Base-by-base conservation (phyloP, 345 rosid species). In the Laguncularia racemosa region DNA sequence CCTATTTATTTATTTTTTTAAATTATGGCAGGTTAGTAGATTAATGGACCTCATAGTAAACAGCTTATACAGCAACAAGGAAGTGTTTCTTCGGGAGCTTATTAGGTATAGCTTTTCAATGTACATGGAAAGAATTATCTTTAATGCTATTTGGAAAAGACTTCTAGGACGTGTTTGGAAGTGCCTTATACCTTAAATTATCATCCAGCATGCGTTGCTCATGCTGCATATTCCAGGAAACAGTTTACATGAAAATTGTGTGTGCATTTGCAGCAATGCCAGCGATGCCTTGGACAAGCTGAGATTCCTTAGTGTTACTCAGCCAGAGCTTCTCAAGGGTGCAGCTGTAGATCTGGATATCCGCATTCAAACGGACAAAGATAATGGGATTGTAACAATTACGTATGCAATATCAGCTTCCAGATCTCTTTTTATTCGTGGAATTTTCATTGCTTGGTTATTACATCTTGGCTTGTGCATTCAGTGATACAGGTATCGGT, bases 31-130 rank as follows among this genome's bases (percentile, higher is more conserved):
- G 99, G 97, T 93, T 62, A 93, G 99, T 65, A 96, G 99, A 14
- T 91, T 93, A 52, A 89, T 93, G 99, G 97, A 93, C 81, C 91
- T 93, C 59, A 89, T 93, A 55, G 99, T 93, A 59, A 89, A 93
- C 74, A 81, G 89, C 78, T 71, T 93, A 67, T 93, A 93, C 79
- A 87, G 95, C 69, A 93, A 93, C 75, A 93, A 93, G 66, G 99
- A 93, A 69, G 99, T 93, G 65, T 93, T 93, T 74, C 91, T 93
- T 63, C 79, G 96, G 23, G 97, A 93, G 83, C 96, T 93, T 65
- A 74, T 93, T 57, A 93, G 99, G 99, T 68, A 72, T 62, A 44
- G 15, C 38, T 46, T 53, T 43, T 52, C 6, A n/a, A 55, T 26
- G 44, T 49, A 49, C 14, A 17, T 40, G 23, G 20, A 38, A 14